phyloP scores from a whole-genome alignment of 2,329 filamentous ascomycete genomes.

The Blumeria hordei region DNA sequence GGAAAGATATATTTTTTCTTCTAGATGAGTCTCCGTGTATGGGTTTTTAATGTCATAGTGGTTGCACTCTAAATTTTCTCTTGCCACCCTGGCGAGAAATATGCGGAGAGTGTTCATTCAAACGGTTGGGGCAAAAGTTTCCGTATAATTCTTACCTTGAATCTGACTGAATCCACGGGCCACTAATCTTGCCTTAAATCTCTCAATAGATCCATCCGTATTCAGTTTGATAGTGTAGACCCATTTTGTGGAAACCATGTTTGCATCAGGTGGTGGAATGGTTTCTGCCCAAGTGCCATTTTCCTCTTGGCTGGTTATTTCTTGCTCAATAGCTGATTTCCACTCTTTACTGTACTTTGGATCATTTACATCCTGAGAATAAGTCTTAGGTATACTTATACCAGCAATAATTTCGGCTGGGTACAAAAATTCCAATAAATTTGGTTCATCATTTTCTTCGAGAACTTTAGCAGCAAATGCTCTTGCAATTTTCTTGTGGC shows the following conservation, averaged over 20 bases:
- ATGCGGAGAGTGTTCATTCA: no score
- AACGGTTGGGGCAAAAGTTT: no score
- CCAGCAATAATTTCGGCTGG: no score
- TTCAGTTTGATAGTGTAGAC: neutral
- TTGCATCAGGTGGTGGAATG: neutral
- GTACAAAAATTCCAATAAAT: no score
- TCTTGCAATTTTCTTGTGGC: no score
- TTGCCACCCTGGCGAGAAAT: no score
- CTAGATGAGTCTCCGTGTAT: neutral
- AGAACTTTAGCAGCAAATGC: neutral
- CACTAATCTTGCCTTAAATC: neutral
- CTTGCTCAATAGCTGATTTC: neutral
- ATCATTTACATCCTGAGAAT: neutral
- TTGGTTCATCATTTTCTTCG: no score
- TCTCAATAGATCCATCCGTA: neutral
- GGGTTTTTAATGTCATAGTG: neutral
- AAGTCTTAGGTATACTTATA: no score
- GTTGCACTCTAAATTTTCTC: neutral
- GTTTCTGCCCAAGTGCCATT: neutral
- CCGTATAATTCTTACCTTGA: neutral
- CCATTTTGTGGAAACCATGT: neutral
- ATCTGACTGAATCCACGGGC: neutral
- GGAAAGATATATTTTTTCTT: neutral
- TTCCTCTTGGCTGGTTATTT: neutral
- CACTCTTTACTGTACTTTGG: neutral